Percentiles rank a stretch among this genome's conserved stretches.
phyloP scores from a whole-genome alignment of 192 early-diverging fungal genomes.

The Coemansia sp. region DNA sequence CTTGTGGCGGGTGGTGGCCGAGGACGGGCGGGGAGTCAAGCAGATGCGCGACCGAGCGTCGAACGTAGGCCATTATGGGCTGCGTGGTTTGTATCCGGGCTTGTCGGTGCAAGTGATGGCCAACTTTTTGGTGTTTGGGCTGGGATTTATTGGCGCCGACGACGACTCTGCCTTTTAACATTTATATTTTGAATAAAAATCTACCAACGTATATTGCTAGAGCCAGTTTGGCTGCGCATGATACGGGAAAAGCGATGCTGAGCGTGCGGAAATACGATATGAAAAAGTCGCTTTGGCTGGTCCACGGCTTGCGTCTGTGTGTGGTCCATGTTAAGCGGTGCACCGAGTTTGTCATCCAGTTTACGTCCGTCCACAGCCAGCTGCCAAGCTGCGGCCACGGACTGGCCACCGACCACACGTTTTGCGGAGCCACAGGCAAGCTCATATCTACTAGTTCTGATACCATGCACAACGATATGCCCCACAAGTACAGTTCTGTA shows the following conservation, averaged over 20 bases:
- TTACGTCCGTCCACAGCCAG: constrained; percentile 37
- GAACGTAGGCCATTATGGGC: constrained; percentile 55
- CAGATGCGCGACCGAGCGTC: constrained; percentile 1
- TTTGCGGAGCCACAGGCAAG: constrained; percentile 19
- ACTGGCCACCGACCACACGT: constrained; percentile 18
- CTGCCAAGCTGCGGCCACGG: constrained; percentile 45
- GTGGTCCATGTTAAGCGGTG: constrained; percentile 22
- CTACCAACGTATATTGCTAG: not conserved
- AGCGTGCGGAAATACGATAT: constrained; percentile 16
- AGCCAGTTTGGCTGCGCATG: constrained; percentile 16
- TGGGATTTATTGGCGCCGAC: constrained; percentile 59
- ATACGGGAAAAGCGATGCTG: constrained; percentile 15
- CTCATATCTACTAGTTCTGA: constrained; percentile 37
- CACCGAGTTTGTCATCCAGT: constrained; percentile 15
- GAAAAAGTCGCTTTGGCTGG: constrained; percentile 16
- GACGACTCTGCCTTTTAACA: constrained; percentile 27
- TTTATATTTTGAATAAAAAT: not conserved
- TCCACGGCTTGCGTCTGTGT: constrained; percentile 30
- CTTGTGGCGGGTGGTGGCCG: constrained; percentile 65
- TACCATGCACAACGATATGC: constrained; percentile 35
- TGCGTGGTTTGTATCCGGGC: constrained; percentile 70
- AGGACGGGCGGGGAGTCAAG: constrained; percentile 61
- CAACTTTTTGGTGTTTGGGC: constrained; percentile 61
- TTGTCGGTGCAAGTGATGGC: constrained; percentile 65
- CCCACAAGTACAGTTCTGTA: constrained; percentile 48